A percentile compares a stretch with the other conserved stretches of the same genome.
phyloP scores from a whole-genome alignment of 2,329 filamentous ascomycete genomes.

The Teratosphaeria epicoccoides region DNA sequence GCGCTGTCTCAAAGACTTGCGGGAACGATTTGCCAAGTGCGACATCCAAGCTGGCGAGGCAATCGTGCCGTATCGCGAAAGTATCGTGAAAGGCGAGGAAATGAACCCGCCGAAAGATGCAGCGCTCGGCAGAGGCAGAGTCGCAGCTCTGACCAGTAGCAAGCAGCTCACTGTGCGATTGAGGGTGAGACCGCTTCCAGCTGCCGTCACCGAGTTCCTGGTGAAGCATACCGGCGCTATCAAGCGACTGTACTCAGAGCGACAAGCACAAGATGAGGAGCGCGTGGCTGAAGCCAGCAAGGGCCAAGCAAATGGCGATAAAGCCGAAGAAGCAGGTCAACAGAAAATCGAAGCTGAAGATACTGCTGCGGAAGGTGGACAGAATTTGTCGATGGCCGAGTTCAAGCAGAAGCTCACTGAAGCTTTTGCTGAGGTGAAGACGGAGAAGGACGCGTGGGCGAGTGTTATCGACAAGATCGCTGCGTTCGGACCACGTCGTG shows the following conservation, averaged over 20 bases:
- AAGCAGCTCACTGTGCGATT: constrained; percentile 74
- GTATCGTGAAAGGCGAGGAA: constrained; percentile 71
- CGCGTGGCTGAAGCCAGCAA: constrained; percentile 30
- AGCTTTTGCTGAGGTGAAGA: constrained; percentile 60
- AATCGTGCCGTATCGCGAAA: constrained; percentile 92
- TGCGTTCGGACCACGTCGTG: constrained; percentile 78
- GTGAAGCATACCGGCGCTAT: constrained; percentile 69
- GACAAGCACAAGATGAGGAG: constrained; percentile 41
- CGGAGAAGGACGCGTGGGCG: constrained; percentile 66
- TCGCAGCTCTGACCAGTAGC: constrained; percentile 65
- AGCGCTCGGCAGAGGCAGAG: constrained; percentile 72
- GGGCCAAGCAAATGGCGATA: constrained; percentile 31
- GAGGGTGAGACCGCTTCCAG: constrained; percentile 67
- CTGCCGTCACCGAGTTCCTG: constrained; percentile 72
- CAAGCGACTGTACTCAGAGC: constrained; percentile 66
- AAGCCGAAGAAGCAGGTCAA: constrained; percentile 23
- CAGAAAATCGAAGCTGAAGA: constrained; percentile 39
- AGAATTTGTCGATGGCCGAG: constrained; percentile 59
- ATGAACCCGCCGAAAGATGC: constrained; percentile 85
- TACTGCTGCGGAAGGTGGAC: constrained; percentile 42
- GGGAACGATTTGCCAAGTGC: constrained; percentile 84
- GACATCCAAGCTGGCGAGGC: constrained; percentile 90
- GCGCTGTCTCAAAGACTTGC: constrained; percentile 81
- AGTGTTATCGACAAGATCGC: constrained; percentile 67
- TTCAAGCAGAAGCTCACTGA: constrained; percentile 63